Percentiles rank a stretch among this genome's conserved stretches.
phyloP scores from a whole-genome alignment of 306 rosid genomes.

The Cucurbita ficifolia region DNA sequence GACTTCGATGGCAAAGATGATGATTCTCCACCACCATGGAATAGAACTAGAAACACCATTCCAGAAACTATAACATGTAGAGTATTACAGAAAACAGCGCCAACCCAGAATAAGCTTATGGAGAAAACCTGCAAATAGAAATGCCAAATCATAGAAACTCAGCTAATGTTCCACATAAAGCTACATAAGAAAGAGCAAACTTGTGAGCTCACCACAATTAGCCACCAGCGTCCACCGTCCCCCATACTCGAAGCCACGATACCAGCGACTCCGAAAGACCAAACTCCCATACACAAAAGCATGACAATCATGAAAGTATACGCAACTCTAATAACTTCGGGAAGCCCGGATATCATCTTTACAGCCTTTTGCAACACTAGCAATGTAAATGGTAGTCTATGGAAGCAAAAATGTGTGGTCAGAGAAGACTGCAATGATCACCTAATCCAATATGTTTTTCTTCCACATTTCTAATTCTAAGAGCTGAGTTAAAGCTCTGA shows the following conservation, averaged over 20 bases:
- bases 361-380: constrained; percentile 82
- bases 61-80: constrained; percentile 91
- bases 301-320: constrained; percentile 64
- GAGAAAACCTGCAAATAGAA: constrained; percentile 62
- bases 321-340: constrained; percentile 67
- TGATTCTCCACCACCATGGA: constrained; percentile 62
- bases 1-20: constrained; percentile 49
- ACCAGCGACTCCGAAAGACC: constrained; percentile 99
- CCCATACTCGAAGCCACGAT: constrained; percentile 92
- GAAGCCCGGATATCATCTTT: constrained; percentile 87
- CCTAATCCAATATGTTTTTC: neutral
- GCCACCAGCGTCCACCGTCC: constrained; percentile 96
- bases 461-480: neutral
- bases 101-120: constrained; percentile 95
- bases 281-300: constrained; percentile 78
- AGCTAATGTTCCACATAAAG: constrained; percentile 8
- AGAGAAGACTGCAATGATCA: constrained; percentile 9
- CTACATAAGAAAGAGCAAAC: constrained; percentile 53
- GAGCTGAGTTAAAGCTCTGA: neutral
- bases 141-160: constrained; percentile 14
- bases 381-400: constrained; percentile 92
- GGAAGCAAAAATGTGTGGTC: constrained; percentile 13
- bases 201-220: constrained; percentile 99
- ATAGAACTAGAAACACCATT: constrained; percentile 69
- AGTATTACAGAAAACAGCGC: constrained; percentile 86